Base-by-base conservation (phyloP, 148 eudicot species). In the Fagopyrum esculentum region DNA sequence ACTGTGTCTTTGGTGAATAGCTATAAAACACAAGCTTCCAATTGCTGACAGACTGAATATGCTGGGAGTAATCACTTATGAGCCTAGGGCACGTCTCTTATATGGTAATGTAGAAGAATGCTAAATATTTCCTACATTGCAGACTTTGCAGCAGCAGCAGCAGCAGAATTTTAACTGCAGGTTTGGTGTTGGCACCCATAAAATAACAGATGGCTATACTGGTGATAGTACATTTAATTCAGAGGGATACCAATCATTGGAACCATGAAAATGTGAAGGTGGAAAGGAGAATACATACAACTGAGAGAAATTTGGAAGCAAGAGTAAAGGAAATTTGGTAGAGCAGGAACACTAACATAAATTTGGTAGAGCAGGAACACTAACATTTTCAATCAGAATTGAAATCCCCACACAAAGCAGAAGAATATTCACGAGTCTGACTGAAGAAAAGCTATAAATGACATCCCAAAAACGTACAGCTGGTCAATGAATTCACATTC, bases 371-470 rank as follows among this genome's bases (percentile, higher is more conserved):
- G n/a, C n/a, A 63, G 45, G 69, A 63, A 63, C 44, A 63, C 44
- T 35, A 12, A 29, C 16, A 30, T 10, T 63, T 63, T 63, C 16
- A 63, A 11, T 30, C 45, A 4, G 45, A 30, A 30, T 30, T 30
- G 44, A 29, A 63, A 30, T 63, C 69, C 69, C 12, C 69, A 13
- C 69, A 63, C 69, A 63, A 63, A 63, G 44, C n/a, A 63, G 44
- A 63, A 63, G 69, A 63, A 9, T 63, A 13, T 5, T 11, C 69
- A 63, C 13, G 13, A 63, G 69, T 29, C 69, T 63, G 69, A 29
- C 45, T 4, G 45, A 63, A 29, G n/a, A 63, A 11, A 63, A 63
- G 45, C 45, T 63, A 63, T 15, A 63, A 63, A 30, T 63, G 44
- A 5, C 69, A 30, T 30, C 45, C 69, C 69, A 29, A 63, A 63